Evolutionary conservation across 2,329 filamentous ascomycete species (phyloP), one percentile per base, ranked within the genome.

Genomic region (Colletotrichum plurivorum): DNA sequence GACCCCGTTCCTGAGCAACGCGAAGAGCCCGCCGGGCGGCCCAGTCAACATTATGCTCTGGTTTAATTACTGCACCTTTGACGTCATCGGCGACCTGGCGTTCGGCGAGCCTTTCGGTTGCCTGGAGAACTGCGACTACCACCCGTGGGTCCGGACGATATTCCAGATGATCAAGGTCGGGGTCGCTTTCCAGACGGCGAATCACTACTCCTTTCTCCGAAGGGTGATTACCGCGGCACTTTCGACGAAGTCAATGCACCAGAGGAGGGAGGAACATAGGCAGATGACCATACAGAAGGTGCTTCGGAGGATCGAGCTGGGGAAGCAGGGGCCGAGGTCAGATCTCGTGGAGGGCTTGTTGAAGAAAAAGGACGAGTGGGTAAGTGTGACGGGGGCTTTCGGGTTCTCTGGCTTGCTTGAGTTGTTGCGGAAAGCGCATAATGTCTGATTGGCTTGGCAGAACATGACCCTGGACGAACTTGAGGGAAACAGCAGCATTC

Each of bases 91-190:
- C 5, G 73, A 77, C 45, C 70, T 78, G 2, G 64, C 72, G 1
- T 77, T 78, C 52, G 76, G 76, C 2, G 75, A 76, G 41, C 60
- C 73, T 8, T 78, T 78, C 46, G 72, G 71, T 5, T 75, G 76
- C 12, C 71, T 79, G 12, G 58, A 74, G 4, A 62, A 66, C 1
- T 59, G 55, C 3, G 56, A 54, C 12, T 63, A 72, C 13, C 72
- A 74, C 31, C 70, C 71, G 6, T 71, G 67, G 62, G 63, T 71
- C 13, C n/a, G 39, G 9, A 51, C 49, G 15, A 20, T 71, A 5
- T 70, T 70, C 43, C 27, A 46, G 10, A 53, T 49, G 45, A 20
- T 70, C 2, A 16, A 25, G 15, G 15, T 49, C 4, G 58, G 67
- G 2, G 57, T 70, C 4, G 57, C 31, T 9, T 48, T 71, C 43